These are phyloP conservation scores for Ophiorrhiza pumila DNA, from an alignment of 257 asterid species.

Conservation along the genomic window DNA sequence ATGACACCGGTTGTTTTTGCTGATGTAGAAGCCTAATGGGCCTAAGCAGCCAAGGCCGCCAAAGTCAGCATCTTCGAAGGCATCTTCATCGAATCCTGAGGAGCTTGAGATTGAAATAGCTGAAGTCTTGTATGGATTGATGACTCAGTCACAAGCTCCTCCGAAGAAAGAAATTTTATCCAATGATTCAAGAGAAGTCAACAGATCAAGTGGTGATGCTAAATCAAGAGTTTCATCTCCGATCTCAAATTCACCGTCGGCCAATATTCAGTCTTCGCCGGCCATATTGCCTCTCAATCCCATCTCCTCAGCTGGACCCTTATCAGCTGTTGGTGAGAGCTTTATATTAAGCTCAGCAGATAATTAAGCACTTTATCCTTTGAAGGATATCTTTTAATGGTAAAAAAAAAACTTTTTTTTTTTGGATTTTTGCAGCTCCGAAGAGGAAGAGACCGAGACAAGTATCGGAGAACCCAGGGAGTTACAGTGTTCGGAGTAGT, in stretches of 20 bases:
- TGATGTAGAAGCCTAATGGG: slow-evolving; percentile 57
- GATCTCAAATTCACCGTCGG: slow-evolving; percentile 47
- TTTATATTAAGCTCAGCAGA: neutral
- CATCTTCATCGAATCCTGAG: slow-evolving; percentile 70
- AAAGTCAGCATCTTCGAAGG: slow-evolving; percentile 50
- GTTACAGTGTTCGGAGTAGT: slow-evolving; percentile 43
- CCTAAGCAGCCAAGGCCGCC: slow-evolving; percentile 75
- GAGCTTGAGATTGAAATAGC: slow-evolving; percentile 95
- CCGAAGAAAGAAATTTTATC: slow-evolving; percentile 49
- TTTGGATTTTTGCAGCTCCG: slow-evolving; percentile 51
- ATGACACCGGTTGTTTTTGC: slow-evolving; percentile 14
- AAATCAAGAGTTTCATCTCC: slow-evolving; percentile 68
- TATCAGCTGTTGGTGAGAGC: slow-evolving; percentile 81
- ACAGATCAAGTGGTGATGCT: slow-evolving; percentile 48
- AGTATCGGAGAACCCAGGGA: slow-evolving; percentile 47
- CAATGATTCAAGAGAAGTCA: slow-evolving; percentile 57
- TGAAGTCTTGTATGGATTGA: slow-evolving; percentile 80
- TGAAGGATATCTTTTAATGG: neutral
- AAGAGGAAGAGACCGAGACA: slow-evolving; percentile 86
- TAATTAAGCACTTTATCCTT: neutral
- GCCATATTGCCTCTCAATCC: slow-evolving; percentile 37
- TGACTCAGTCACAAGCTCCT: slow-evolving; percentile 73
- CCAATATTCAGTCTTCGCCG: slow-evolving; percentile 28
- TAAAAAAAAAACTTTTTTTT: neutral
- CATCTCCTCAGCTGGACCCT: slow-evolving; percentile 34